Evolutionary conservation across 2,329 filamentous ascomycete genomes (phyloP), one percentile per base, ranked within the genome.

Genomic region (Aspergillus felis): DNA sequence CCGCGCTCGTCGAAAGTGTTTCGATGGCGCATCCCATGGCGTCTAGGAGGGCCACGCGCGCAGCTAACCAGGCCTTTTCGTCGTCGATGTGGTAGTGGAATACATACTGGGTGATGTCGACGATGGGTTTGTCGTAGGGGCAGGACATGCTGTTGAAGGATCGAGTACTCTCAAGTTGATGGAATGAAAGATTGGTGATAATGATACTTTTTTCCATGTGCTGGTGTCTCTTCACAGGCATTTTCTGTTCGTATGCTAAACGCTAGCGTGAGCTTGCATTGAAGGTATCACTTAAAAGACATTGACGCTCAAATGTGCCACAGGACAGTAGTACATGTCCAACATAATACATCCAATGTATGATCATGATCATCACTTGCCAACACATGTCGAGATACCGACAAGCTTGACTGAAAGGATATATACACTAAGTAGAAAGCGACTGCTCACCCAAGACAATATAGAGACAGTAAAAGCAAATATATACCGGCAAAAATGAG

Each of bases 111-210:
- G 60, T 58, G 22, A 69, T 50, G n/a, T 66, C 63, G 46, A 35
- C n/a, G 27, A 68, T 68, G 17, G 59, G 53, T 77, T 28, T 81
- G 80, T 72, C 61, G 68, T 52, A 70, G 3, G 24, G 22, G 10
- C 22, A 14, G 44, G 44, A 12, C 44, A 47, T 47, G 12, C 10
- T 12, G 41, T 38, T 38, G 32, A 38, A 38, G 32, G 14, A 17
- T 14, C 32, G 14, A 3, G 14, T 38, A 7, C 32, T 17, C 32
- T 17, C 32, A 44, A 1, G 10, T 44, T 1, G 41, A 24, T 5
- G 10, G n/a, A 44, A 22, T 12, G 41, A 12, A 17, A 9, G n/a
- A 12, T 10, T 4, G 4, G 1, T 22, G n/a, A 22, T 12, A 22
- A 44, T 22, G 41, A 24, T 44, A 12, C n/a, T 44, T 22, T 8